Evolutionary conservation across 2,329 filamentous ascomycete genomes (phyloP).

Genomic region (Trichoderma arundinaceum): DNA sequence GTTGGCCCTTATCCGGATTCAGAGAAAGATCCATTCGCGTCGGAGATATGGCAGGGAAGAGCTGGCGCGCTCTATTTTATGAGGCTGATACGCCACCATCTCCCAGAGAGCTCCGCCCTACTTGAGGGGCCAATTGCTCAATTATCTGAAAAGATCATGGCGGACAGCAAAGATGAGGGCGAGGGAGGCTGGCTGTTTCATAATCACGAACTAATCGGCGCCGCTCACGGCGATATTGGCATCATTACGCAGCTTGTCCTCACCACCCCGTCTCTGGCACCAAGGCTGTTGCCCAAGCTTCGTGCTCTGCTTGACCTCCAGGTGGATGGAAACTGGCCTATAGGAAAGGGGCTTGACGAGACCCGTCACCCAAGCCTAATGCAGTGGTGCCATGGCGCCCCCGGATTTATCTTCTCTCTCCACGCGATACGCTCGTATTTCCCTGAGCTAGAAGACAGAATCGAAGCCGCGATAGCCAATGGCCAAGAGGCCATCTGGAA

Average conservation of each 20-base stretch:
- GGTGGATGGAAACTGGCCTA: constrained; percentile 67
- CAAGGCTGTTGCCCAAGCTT: constrained; percentile 59
- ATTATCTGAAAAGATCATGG: constrained; percentile 65
- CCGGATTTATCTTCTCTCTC: constrained; percentile 66
- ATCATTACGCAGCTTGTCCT: constrained; percentile 73
- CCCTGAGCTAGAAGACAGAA: constrained; percentile 57
- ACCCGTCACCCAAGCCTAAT: constrained; percentile 47
- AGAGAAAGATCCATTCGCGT: constrained; percentile 50
- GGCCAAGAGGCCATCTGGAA: constrained; percentile 61
- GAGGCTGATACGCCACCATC: constrained; percentile 64
- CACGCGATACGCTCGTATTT: constrained; percentile 62
- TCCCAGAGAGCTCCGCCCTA: constrained; percentile 55
- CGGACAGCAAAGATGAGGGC: constrained; percentile 48
- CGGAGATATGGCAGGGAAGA: constrained; percentile 71
- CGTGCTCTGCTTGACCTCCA: constrained; percentile 64
- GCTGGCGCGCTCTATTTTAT: constrained; percentile 72
- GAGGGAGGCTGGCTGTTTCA: constrained; percentile 65
- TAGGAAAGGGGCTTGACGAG: constrained; percentile 43
- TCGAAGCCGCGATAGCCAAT: constrained; percentile 58
- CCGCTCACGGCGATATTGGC: constrained; percentile 70
- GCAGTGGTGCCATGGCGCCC: constrained; percentile 71
- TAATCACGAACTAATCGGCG: constrained; percentile 66
- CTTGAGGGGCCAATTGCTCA: constrained; percentile 60
- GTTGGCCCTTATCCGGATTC: constrained; percentile 38
- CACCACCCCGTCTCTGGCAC: constrained; percentile 60